Base-by-base conservation (phyloP, 768 basidiomycete species). In the Leucosporidium scottii region DNA sequence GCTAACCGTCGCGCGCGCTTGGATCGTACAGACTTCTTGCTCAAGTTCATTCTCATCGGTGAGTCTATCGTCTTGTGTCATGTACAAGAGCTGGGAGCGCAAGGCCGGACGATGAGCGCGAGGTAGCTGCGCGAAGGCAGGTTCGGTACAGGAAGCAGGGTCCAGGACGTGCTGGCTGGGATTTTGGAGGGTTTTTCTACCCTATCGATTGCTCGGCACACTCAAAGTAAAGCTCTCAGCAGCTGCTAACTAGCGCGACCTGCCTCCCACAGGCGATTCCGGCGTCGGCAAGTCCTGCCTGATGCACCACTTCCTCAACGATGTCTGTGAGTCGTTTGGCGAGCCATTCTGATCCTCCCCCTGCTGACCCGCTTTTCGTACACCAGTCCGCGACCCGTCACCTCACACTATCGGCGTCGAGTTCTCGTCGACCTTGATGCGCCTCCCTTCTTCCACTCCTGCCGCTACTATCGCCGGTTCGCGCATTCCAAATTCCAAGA, bases 331-430 rank as follows among this genome's bases (percentile, higher is more conserved):
- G 91, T 84, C 28, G 60, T 61, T 59, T 34, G 39, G 15, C 36
- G 15, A n/a, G 34, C 21, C 23, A n/a, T n/a, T 48, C 28, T 48
- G 28, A 21, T 23, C 47, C 21, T 12, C 2, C 4, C 27, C 5
- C 12, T 4, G 25, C 64, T 51, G 31, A 49, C 30, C 31, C 25
- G 44, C 51, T 39, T 60, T n/a, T 21, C 39, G 63, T 59, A 64
- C 67, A 7, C 36, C 63, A 71, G 66, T 69, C 58, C 68, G 68
- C 60, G 65, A 73, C 30, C 65, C 68, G 2, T 62, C 60, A 12
- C 90, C 93, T 80, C 96, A 98, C 78, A 98, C 96, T 20, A 98
- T 99, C 66, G 96, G 94, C 15, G 96, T 99, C 34, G 96, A 98
- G 77, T 98, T 99, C 77, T 92, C 92, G 23, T 94, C 92, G 77